Conservation (phyloP, 1,284 basidiomycete genomes). For the Leccinum pallidistipes region DNA sequence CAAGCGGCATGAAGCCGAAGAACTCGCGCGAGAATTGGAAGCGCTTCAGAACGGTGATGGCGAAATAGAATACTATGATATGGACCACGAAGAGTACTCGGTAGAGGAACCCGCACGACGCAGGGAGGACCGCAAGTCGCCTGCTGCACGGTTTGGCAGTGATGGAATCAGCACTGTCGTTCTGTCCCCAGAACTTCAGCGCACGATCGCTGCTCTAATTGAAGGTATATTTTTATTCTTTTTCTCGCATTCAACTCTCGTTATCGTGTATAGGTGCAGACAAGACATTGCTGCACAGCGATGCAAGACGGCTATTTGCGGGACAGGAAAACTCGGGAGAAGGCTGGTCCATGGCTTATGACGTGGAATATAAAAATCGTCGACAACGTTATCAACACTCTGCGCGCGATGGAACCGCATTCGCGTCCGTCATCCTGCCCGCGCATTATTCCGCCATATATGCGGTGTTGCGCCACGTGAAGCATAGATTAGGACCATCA, state of each 20-base stretch:
- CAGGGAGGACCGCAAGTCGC: slow-evolving; percentile 64
- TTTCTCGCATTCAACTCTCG: slow-evolving; percentile 2
- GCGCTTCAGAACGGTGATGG: slow-evolving; percentile 38
- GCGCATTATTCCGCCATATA: slow-evolving; percentile 74
- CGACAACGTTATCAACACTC: slow-evolving; percentile 56
- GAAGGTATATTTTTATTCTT: slow-evolving; percentile 44
- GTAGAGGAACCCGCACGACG: slow-evolving; percentile 34
- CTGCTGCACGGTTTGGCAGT: slow-evolving; percentile 79
- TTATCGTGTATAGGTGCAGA: slow-evolving; percentile 50
- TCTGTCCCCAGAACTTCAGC: slow-evolving; percentile 67
- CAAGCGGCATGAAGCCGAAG: slow-evolving; percentile 33
- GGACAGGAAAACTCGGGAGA: slow-evolving; percentile 34
- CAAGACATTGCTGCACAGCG: slow-evolving; percentile 61
- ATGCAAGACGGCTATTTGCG: slow-evolving; percentile 69
- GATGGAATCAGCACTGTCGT: slow-evolving; percentile 67
- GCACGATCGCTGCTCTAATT: slow-evolving; percentile 58
- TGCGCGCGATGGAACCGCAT: slow-evolving; percentile 70
- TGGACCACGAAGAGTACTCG: slow-evolving; percentile 28
- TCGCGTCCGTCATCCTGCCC: slow-evolving; percentile 71
- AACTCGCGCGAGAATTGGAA: slow-evolving; percentile 52
- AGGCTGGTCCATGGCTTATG: slow-evolving; percentile 55
- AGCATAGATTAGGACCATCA: slow-evolving; percentile 56
- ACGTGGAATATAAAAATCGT: slow-evolving; percentile 57
- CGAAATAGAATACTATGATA: slow-evolving; percentile 29
- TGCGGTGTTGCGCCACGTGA: slow-evolving; percentile 64